Base-by-base conservation (phyloP, 768 basidiomycete genomes). In the Collybiopsis luxurians region DNA sequence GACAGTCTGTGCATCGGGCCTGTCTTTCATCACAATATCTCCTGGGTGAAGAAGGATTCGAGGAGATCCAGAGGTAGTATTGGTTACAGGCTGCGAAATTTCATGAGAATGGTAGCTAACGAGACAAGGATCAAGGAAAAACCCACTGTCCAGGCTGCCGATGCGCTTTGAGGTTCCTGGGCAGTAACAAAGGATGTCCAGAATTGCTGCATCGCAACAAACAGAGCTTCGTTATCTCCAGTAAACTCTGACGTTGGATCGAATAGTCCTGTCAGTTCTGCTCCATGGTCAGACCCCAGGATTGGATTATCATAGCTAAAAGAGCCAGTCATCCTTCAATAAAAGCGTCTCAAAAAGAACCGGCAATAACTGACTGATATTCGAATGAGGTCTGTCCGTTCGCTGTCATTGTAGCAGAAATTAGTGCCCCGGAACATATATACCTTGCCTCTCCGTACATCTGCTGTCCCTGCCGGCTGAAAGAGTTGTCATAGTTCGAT, bases 371-470 rank as follows among this genome's bases (percentile, higher is more conserved):
- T 60, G 30, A 76, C 76, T 74, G 75, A 57, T 68, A 78, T 31
- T 75, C 71, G 55, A 66, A 77, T 0, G 71, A 62, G 7, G 51
- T 39, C 6, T 65, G 24, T 7, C 70, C 69, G 0, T 54, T 30
- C 10, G 40, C 24, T 17, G 44, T 56, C 21, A 54, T 64, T 43
- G 67, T 64, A 10, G 68, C 69, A 0, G 71, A 61, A 43, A 78
- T 70, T 64, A 77, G 60, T 12, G 61, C 61, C 13, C 76, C 74
- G 5, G 71, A 72, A 57, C 77, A 78, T n/a, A 78, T 76, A 49
- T 75, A 77, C 48, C 77, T 61, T 53, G 68, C 68, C 55, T 78
- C 77, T 27, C 77, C 77, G 58, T 77, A 78, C 73, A 78, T 77
- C 58, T 75, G 74, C 46, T 76, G 74, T 6, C 70, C 75, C 57